These are phyloP conservation scores for Colletotrichum agaves DNA, from an alignment of 2,329 filamentous ascomycete genomes.

Conservation along the genomic window DNA sequence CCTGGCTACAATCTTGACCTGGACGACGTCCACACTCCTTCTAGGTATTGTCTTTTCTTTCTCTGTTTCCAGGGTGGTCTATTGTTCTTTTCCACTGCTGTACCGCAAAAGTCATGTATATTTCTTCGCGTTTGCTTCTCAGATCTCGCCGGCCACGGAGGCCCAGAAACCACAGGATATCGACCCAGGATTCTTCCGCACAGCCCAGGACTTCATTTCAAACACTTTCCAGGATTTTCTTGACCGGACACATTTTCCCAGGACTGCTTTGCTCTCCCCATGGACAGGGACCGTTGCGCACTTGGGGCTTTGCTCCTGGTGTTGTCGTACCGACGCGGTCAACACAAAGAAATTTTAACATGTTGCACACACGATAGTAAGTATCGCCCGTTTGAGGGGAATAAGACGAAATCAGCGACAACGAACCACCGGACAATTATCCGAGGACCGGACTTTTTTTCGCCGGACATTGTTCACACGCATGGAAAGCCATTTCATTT, in stretches of 20 bases:
- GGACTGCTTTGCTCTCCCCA: conserved; percentile 13
- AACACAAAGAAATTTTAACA: conserved; percentile 43
- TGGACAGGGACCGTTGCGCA: conserved; percentile 30
- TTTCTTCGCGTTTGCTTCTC: conserved; percentile 35
- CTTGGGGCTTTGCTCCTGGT: conserved; percentile 1
- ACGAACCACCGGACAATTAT: conserved; percentile 40
- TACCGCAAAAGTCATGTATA: conserved; percentile 46
- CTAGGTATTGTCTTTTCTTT: conserved; percentile 70
- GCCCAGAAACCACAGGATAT: conserved; percentile 26
- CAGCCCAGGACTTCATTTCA: conserved; percentile 7
- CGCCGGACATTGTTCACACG: neutral
- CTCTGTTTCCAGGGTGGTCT: conserved; percentile 55
- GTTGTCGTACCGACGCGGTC: conserved; percentile 47
- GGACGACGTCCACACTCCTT: conserved; percentile 69
- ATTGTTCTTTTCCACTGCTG: conserved; percentile 48
- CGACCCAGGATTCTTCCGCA: conserved; percentile 24
- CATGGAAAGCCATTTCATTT: conserved; percentile 12
- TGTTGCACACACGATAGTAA: conserved; percentile 43
- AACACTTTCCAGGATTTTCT: conserved; percentile 27
- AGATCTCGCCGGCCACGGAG: conserved; percentile 33
- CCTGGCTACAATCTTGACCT: conserved; percentile 66
- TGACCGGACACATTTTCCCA: conserved; percentile 1
- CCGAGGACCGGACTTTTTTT: conserved; percentile 7
- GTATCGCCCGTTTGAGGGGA: conserved; percentile 49
- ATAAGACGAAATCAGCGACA: conserved; percentile 17